These are phyloP conservation scores for Camellia japonica DNA, from an alignment of 148 eudicot genomes.

Conservation along the genomic window DNA sequence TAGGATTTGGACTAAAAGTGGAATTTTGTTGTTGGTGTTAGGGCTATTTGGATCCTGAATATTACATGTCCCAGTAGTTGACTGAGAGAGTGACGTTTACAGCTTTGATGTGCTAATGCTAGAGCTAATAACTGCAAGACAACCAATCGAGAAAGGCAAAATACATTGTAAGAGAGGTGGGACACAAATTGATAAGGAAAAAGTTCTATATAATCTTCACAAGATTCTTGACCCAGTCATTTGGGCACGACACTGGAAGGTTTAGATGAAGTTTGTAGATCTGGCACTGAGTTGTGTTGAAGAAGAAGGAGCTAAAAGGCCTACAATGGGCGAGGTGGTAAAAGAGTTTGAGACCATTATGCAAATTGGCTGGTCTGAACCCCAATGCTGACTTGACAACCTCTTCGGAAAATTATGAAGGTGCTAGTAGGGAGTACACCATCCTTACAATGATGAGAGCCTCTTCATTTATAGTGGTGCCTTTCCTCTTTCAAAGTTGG, in stretches of 20 bases:
- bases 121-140: conserved; percentile 57
- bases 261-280: conserved; percentile 54
- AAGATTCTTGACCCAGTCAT: conserved; percentile 48
- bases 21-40: conserved; percentile 15
- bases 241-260: conserved; percentile 36
- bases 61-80: conserved; percentile 67
- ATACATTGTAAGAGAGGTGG: conserved; percentile 57
- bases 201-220: conserved; percentile 48
- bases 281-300: conserved; percentile 62
- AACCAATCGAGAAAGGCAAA: conserved; percentile 56
- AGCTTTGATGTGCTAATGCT: conserved; percentile 51
- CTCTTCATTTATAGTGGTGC: conserved; percentile 34
- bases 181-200: conserved; percentile 41
- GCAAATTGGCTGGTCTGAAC: conserved; percentile 61
- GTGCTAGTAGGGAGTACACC: conserved; percentile 13
- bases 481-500: conserved; percentile 27
- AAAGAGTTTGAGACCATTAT: conserved; percentile 62
- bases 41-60: conserved; percentile 79
- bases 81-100: conserved; percentile 69
- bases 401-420: conserved; percentile 47
- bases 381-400: conserved; percentile 58
- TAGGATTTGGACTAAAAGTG: neutral
- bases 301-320: conserved; percentile 48
- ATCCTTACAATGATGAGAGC: conserved; percentile 47
- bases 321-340: conserved; percentile 72